Base-by-base conservation (phyloP, 768 basidiomycete species). In the Chalciporus pseudorubinellus region DNA sequence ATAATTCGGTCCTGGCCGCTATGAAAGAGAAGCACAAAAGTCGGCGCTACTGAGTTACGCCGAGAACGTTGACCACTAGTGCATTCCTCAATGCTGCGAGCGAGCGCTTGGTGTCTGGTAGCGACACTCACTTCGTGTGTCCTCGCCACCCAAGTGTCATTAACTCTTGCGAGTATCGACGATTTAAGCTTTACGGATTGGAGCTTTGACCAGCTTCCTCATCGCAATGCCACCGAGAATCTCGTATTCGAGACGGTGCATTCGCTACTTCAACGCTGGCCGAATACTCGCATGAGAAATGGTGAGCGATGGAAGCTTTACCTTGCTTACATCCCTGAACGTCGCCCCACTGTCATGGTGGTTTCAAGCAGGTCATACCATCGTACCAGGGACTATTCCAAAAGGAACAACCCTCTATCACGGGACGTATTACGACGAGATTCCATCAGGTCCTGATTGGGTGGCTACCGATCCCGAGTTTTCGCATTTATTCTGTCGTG, bases 251-350 rank as follows among this genome's bases (percentile, higher is more conserved):
- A 50, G 41, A 50, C 48, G 8, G 41, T 28, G 12, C 33, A 50
- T 16, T 50, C 48, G 16, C 41, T 50, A 8, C 61, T 75, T 11
- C 74, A 75, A 41, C 64, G 68, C 28, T 75, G 70, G 71, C 63
- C 72, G 2, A 74, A 73, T 46, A 73, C 70, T 2, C 61, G 68
- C 9, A 67, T 65, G 40, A 67, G 68, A n/a, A 72, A 72, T 55
- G 71, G 71, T 64, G 24, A 13, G 52, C 22, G 21, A 18, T 39
- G 12, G 16, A 24, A 5, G 18, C 20, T 13, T n/a, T n/a, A n/a
- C n/a, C 20, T 18, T 16, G 7, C 26, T 26, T 3, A 26, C 26
- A 7, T 26, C n/a, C n/a, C n/a, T n/a, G n/a, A n/a, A n/a, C n/a
- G n/a, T n/a, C n/a, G n/a, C n/a, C n/a, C n/a, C n/a, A n/a, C n/a